These are phyloP conservation scores for Macaranga tanarius DNA, from an alignment of 441 rosid species.

Conservation along the genomic window DNA sequence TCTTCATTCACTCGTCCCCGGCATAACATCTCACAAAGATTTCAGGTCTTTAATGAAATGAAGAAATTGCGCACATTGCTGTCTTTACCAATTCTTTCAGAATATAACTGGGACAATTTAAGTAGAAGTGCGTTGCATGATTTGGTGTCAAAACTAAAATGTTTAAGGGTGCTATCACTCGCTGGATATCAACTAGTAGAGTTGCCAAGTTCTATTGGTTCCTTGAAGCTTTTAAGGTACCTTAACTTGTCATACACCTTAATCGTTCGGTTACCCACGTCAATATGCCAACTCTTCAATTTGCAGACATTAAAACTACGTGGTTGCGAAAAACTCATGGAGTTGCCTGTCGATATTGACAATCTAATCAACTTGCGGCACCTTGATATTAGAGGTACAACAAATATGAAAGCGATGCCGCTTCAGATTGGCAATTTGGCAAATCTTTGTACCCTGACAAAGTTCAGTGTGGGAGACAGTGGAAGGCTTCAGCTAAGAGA, in stretches of 20 bases:
- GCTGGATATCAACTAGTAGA: not conserved
- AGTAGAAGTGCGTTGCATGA: no score
- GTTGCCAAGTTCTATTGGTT: conserved; percentile 6
- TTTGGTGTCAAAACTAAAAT: not conserved
- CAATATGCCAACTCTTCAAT: not conserved
- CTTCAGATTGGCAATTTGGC: conserved; percentile 10
- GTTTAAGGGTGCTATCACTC: not conserved
- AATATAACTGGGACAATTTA: no score
- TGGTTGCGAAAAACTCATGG: not conserved
- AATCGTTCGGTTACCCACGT: not conserved
- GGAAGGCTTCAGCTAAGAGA: not conserved
- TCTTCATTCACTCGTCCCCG: not conserved
- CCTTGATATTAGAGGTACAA: not conserved
- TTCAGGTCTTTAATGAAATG: not conserved
- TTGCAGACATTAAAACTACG: not conserved
- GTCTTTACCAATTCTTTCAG: not conserved
- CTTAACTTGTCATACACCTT: conserved; percentile 23
- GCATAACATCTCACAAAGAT: not conserved
- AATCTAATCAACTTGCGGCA: conserved; percentile 9
- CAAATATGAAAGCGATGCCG: conserved; percentile 15
- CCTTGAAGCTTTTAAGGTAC: conserved; percentile 25
- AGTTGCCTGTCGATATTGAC: not conserved
- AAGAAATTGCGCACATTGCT: conserved; percentile 7
- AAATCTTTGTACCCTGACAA: not conserved
- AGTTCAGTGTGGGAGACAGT: not conserved